Conservation (phyloP, 106 monocot genomes). For the Dioscorea alata region DNA sequence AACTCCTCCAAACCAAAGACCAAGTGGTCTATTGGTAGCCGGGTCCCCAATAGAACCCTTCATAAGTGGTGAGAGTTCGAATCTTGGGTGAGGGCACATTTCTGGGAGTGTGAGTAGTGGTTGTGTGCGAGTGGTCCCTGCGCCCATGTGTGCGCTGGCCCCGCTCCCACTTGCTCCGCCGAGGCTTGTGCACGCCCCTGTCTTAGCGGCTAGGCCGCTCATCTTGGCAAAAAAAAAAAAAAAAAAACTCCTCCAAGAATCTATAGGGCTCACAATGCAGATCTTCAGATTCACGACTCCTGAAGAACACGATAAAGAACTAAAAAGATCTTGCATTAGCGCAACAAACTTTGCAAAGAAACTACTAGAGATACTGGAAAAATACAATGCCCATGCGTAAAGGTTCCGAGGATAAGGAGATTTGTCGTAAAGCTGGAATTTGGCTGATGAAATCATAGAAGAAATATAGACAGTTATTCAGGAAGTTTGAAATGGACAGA, state of each 20-base stretch:
- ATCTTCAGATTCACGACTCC: constrained; percentile 32
- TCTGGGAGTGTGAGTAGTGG: too few relatives aligned
- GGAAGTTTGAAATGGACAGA: constrained; percentile 11
- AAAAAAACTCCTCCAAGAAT: constrained; percentile 47
- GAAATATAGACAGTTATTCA: constrained; percentile 30
- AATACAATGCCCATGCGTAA: constrained; percentile 24
- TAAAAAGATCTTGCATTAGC: constrained; percentile 17
- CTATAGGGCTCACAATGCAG: constrained; percentile 48
- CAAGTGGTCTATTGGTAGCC: too few relatives aligned
- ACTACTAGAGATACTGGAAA: constrained; percentile 32
- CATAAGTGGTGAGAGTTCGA: too few relatives aligned
- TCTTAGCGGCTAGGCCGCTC: too few relatives aligned
- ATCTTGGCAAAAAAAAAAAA: too few relatives aligned
- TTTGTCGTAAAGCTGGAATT: constrained; percentile 44
- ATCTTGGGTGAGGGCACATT: too few relatives aligned
- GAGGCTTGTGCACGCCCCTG: too few relatives aligned
- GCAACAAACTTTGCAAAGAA: constrained; percentile 23
- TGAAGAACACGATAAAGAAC: constrained; percentile 22
- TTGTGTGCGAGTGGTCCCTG: too few relatives aligned
- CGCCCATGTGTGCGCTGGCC: too few relatives aligned
- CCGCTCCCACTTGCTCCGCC: too few relatives aligned
- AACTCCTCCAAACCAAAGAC: too few relatives aligned
- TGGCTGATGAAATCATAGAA: constrained; percentile 39
- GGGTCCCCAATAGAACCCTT: too few relatives aligned
- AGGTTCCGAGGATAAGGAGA: constrained; percentile 61